A percentile compares a stretch with the other conserved stretches of the same genome.
phyloP scores from a whole-genome alignment of 2,329 filamentous ascomycete genomes.

The Exophiala oligosperma region DNA sequence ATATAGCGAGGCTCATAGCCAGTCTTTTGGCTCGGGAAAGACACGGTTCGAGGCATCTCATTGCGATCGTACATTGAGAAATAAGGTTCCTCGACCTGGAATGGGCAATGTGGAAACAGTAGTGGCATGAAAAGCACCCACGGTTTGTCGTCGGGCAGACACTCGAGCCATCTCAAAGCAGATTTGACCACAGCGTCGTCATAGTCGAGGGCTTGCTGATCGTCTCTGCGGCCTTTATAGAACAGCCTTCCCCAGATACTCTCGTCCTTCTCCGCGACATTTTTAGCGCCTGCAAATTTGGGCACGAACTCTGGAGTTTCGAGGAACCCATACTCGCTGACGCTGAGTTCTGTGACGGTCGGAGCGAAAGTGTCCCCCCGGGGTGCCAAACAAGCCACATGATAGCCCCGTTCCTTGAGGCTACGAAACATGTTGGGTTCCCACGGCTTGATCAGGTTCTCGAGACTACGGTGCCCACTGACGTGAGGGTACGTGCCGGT shows the following conservation, averaged over 20 bases:
- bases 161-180: slow-evolving; percentile 47
- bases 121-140: slow-evolving; percentile 9
- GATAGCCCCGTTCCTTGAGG: slow-evolving; percentile 48
- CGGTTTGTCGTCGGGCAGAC: slow-evolving; percentile 37
- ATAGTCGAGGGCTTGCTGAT: slow-evolving; percentile 42
- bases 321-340: slow-evolving; percentile 49
- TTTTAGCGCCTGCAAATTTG: background rate
- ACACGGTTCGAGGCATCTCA: slow-evolving; percentile 24
- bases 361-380: slow-evolving; percentile 43
- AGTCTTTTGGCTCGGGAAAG: slow-evolving; percentile 33
- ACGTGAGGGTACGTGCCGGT: slow-evolving; percentile 50
- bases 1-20: slow-evolving; percentile 48
- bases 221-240: slow-evolving; percentile 45
- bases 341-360: slow-evolving; percentile 45
- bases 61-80: slow-evolving; percentile 49
- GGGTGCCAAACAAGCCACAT: slow-evolving; percentile 45
- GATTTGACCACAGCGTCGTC: slow-evolving; percentile 46
- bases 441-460: slow-evolving; percentile 52
- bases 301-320: slow-evolving; percentile 25
- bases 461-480: slow-evolving; percentile 46
- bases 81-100: slow-evolving; percentile 50
- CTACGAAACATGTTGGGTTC: slow-evolving; percentile 50
- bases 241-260: slow-evolving; percentile 17
- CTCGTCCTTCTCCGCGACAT: background rate
- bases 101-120: slow-evolving; percentile 48